Evolutionary conservation across 2,329 filamentous ascomycete species (phyloP).

Genomic region (Rhexocercosporidium sp.): DNA sequence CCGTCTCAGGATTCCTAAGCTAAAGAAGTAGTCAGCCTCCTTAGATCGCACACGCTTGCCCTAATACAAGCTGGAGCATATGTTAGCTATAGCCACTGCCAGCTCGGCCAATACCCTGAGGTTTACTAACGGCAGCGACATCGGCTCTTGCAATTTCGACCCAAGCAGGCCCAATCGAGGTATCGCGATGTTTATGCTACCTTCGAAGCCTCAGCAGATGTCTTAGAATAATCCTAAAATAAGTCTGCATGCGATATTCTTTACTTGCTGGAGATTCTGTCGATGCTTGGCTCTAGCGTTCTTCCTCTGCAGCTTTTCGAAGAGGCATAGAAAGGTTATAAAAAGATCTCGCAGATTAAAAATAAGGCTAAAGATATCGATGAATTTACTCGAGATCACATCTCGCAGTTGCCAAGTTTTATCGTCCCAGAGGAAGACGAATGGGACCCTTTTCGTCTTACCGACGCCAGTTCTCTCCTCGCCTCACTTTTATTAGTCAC

Average conservation of each 20-base stretch:
- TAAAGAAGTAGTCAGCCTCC: constrained; percentile 32
- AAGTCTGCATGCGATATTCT: constrained; percentile 38
- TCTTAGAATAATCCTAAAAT: no score
- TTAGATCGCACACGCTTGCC: constrained; percentile 41
- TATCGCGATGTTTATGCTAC: constrained; percentile 44
- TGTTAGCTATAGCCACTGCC: constrained; percentile 24
- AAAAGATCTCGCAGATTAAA: constrained; percentile 13
- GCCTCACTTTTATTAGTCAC: constrained; percentile 40
- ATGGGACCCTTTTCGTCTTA: constrained; percentile 40
- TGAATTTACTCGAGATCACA: constrained; percentile 26
- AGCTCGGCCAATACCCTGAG: constrained; percentile 26
- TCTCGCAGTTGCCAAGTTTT: no score
- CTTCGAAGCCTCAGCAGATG: no score
- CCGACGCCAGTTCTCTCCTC: constrained; percentile 38
- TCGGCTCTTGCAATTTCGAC: constrained; percentile 40
- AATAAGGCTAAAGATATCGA: constrained; percentile 9
- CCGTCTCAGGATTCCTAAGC: constrained; percentile 25
- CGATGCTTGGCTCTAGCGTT: constrained; percentile 36
- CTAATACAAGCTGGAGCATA: constrained; percentile 40
- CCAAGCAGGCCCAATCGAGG: constrained; percentile 39
- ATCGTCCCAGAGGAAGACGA: constrained; percentile 29
- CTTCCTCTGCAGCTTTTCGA: constrained; percentile 43
- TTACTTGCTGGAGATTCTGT: constrained; percentile 39
- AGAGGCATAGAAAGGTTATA: constrained; percentile 36
- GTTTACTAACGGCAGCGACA: constrained; percentile 24